Evolutionary conservation across 73 alveolate species (phyloP).

Genomic region (Blepharisma japonicum): DNA sequence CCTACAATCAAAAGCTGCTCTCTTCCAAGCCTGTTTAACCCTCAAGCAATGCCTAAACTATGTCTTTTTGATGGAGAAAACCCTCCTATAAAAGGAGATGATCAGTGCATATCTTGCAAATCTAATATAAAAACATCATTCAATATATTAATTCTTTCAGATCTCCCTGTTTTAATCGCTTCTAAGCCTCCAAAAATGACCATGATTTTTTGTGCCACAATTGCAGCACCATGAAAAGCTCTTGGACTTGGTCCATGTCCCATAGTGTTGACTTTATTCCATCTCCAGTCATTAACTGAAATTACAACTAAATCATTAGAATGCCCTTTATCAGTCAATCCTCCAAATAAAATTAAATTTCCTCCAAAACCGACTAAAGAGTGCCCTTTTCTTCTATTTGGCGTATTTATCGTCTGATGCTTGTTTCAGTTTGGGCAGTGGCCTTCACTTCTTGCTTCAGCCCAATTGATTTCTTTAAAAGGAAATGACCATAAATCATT

Average conservation of each 20-base stretch:
- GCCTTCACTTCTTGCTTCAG: background rate
- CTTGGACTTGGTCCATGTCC: slow-evolving; percentile 19
- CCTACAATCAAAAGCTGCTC: slow-evolving; percentile 6
- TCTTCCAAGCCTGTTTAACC: background rate
- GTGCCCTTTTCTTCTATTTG: slow-evolving; percentile 11
- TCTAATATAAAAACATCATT: slow-evolving; percentile 14
- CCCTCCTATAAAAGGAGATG: slow-evolving; percentile 22
- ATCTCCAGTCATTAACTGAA: background rate
- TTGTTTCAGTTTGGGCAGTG: background rate
- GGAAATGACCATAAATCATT: slow-evolving; percentile 22
- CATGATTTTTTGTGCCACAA: background rate
- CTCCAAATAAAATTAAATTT: background rate
- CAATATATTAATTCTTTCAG: background rate
- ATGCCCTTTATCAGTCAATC: background rate
- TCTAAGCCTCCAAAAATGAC: background rate
- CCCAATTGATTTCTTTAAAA: slow-evolving; percentile 18
- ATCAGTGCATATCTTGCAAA: slow-evolving; percentile 7
- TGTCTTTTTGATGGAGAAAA: slow-evolving; percentile 8
- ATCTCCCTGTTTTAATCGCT: background rate
- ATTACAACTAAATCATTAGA: background rate
- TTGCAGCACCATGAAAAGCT: slow-evolving; percentile 4
- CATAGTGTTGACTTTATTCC: background rate
- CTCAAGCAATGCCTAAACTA: slow-evolving; percentile 17
- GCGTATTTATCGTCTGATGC: background rate
- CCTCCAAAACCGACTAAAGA: background rate